Evolutionary conservation across 1,139 yeast species (phyloP), one percentile per base, ranked within the genome.

Genomic region (Zygosaccharomyces pseudobailii): DNA sequence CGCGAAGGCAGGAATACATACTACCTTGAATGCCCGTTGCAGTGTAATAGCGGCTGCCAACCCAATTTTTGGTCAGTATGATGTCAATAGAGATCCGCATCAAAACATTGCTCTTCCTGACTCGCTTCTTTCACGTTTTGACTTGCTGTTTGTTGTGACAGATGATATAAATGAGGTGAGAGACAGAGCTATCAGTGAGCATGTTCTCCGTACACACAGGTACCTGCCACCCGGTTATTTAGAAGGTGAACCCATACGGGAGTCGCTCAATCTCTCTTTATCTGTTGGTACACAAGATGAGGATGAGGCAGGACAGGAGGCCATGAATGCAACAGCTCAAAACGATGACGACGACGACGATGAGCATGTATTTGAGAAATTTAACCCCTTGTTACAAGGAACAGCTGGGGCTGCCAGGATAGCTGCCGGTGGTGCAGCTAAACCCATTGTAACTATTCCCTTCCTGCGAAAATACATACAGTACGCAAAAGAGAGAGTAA

Each of bases 1-100:
- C 65, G 96, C 98, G 42, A 94, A 92, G 67, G 98, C 98, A 1
- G 99, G 99, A 57, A 92, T 92, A 57, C 97, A 92, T 65, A 90
- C 98, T 1, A 85, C 97, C 5, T 76, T 92, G 59, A 92, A 92
- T 67, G 98, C 99, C 13, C 80, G 99, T 60, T 92, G 98, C 72
- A 86, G 96, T 35, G 98, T 92, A 20, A 80, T 94, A 58, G 98
- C 98, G 0, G 99, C 99, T 25, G 99, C 99, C 7, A 92, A 92
- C 65, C 99, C 99, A 0, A 90, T 92, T 3, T 89, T 84, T 69
- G 98, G 98, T 39, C 97, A 92, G 67, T 94, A 92, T 66, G 97
- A 92, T 69, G 83, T 90, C 32, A 95, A 87, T 68, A 89, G 87
- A 70, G 96, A 94, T 58, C 98, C 98, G 4, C 97, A 90, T 67